Base-by-base conservation (phyloP, 371 early-diverging fungal genomes). In the Mucor irregularis region DNA sequence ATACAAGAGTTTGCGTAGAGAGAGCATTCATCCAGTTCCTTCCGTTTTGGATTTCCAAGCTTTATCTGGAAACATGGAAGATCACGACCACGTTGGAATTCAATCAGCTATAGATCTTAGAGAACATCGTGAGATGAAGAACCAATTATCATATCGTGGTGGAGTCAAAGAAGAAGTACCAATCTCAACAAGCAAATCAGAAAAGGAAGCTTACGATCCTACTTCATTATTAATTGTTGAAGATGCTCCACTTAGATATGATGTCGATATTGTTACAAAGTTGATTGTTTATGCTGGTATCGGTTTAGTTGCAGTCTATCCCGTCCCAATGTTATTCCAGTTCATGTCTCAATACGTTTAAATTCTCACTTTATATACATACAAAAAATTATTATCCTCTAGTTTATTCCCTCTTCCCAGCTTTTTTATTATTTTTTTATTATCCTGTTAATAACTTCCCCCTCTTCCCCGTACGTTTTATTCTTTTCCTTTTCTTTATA, bases 191-290 rank as follows among this genome's bases (percentile, higher is more conserved):
- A 24, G 17, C 16, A 17, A n/a, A 33, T 31, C 22, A 11, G 63
- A 70, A 19, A 54, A 61, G 31, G 53, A 56, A 25, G 58, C 31
- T 2, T 62, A 53, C 53, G 73, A 72, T 42, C 66, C 70, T 31
- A 62, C 66, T 9, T 64, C 61, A 0, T 35, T 80, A 31, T 56
- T 82, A 13, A 65, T 80, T 9, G 57, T 79, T 0, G 82, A 81
- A 39, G 72, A 84, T 62, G 81, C 79, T 45, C 76, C 85, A 33
- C 50, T 80, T 47, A 70, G 84, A 19, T 84, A 84, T 44, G 86
- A 88, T 70, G 82, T 88, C 16, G 86, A 86, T 53, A 86, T 84
- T 73, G 84, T 84, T 13, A 80, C 85, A 21, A 86, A 85, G 54
- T 52, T 85, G 30, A 81, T 88, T 42, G 86, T 88, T 11, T 88